Evolutionary conservation across 371 early-diverging fungal species (phyloP).

Genomic region (Batrachochytrium dendrobatidis): DNA sequence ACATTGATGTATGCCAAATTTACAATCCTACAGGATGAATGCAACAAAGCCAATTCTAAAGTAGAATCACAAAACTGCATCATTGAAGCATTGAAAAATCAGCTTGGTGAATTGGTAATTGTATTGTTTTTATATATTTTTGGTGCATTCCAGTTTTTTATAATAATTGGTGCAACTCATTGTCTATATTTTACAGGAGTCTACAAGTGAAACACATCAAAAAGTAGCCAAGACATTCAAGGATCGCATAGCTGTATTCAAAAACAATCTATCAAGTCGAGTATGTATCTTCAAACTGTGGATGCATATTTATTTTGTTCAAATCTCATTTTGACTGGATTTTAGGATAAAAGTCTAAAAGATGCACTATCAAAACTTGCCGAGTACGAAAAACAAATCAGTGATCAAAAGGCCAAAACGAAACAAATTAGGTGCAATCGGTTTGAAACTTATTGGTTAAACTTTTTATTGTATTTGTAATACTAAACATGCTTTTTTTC

Average conservation of each 20-base stretch:
- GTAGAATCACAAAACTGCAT: not conserved
- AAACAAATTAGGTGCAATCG: no score
- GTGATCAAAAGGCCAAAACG: not conserved
- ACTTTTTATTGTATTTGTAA: not conserved
- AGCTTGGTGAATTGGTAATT: not conserved
- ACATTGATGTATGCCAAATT: constrained; percentile 1
- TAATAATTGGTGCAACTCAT: no score
- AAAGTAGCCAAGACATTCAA: constrained; percentile 1
- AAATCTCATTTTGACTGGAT: no score
- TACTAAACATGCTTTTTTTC: not conserved
- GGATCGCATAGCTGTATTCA: not conserved
- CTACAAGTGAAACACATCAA: not conserved
- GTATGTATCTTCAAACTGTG: not conserved
- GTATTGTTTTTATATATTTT: not conserved
- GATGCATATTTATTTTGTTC: no score
- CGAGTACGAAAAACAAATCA: not conserved
- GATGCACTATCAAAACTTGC: not conserved
- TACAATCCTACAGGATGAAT: not conserved
- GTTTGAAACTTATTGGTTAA: no score
- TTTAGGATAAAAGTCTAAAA: not conserved
- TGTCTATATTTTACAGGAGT: not conserved
- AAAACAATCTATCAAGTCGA: not conserved
- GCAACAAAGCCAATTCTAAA: not conserved
- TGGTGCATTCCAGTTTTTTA: not conserved
- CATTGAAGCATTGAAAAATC: not conserved